These are phyloP conservation scores for Aureobasidium sp. DNA, from an alignment of 2,329 filamentous ascomycete species.

Conservation along the genomic window DNA sequence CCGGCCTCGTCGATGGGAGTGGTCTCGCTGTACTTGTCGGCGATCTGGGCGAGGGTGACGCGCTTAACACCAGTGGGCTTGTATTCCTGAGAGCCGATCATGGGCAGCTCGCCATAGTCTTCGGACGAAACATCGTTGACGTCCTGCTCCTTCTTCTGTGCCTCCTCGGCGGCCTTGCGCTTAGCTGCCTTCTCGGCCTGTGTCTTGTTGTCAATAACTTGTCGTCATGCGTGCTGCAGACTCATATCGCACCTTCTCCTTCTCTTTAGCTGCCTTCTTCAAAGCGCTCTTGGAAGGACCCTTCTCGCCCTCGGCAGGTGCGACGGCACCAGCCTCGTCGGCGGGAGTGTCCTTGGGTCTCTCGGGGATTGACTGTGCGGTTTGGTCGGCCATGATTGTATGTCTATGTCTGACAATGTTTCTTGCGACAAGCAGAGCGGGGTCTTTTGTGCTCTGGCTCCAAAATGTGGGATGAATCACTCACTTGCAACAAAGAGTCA, in stretches of 20 bases:
- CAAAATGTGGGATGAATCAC: slow-evolving; percentile 10
- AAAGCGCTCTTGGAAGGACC: slow-evolving; percentile 66
- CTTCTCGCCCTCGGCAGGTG: slow-evolving; percentile 27
- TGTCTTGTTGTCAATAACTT: slow-evolving; percentile 8
- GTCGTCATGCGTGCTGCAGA: not conserved
- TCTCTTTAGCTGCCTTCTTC: slow-evolving; percentile 84
- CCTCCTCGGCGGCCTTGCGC: slow-evolving; percentile 60
- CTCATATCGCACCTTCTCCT: slow-evolving; percentile 59
- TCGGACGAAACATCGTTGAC: slow-evolving; percentile 59
- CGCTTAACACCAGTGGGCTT: slow-evolving; percentile 46
- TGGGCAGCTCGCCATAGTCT: slow-evolving; percentile 67
- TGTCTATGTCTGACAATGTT: not conserved
- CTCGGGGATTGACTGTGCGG: slow-evolving; percentile 19
- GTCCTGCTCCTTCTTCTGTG: slow-evolving; percentile 57
- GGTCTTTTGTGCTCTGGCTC: slow-evolving; percentile 7
- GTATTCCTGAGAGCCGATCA: slow-evolving; percentile 44
- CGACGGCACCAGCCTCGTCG: slow-evolving; percentile 14
- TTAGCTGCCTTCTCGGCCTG: slow-evolving; percentile 54
- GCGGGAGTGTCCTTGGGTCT: slow-evolving; percentile 21
- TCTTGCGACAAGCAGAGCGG: not conserved
- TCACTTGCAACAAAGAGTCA: not conserved
- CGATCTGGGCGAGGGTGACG: slow-evolving; percentile 53
- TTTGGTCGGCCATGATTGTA: slow-evolving; percentile 18
- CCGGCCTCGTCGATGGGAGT: slow-evolving; percentile 24
- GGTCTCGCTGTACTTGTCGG: slow-evolving; percentile 57